Evolutionary conservation across 2,329 filamentous ascomycete species (phyloP).

Genomic region (Dryadomyces quercus-mongolicae): DNA sequence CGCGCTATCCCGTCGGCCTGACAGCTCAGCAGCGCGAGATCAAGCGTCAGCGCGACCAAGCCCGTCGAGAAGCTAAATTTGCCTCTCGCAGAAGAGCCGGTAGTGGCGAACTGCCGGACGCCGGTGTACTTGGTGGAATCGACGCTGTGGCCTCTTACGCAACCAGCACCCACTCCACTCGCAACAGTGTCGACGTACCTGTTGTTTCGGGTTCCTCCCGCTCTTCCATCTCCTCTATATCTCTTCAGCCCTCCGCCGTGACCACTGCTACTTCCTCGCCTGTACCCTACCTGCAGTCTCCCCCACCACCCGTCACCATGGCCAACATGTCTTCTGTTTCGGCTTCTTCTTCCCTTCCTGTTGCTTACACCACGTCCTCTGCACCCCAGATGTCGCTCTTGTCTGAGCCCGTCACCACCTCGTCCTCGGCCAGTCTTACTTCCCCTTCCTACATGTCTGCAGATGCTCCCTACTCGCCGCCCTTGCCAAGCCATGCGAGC

Average conservation of each 20-base stretch:
- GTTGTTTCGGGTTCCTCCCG: not conserved
- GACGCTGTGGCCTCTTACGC: not conserved
- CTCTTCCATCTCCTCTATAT: not conserved
- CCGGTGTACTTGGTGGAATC: not conserved
- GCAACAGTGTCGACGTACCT: not conserved
- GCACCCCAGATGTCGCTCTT: conserved; percentile 35
- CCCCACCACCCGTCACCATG: conserved; percentile 20
- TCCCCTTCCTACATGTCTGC: conserved; percentile 18
- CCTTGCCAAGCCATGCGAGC: conserved; percentile 16
- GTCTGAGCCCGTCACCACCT: conserved; percentile 24
- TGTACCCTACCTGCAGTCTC: conserved; percentile 5
- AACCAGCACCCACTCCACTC: not conserved
- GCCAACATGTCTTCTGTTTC: conserved; percentile 27
- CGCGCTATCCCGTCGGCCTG: conserved; percentile 29
- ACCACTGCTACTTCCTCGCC: conserved; percentile 3
- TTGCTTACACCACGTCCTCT: conserved; percentile 38
- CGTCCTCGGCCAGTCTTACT: conserved; percentile 29
- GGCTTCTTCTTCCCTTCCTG: conserved; percentile 24
- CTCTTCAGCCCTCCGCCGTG: not conserved
- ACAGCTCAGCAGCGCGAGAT: conserved; percentile 49
- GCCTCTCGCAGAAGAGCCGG: conserved; percentile 36
- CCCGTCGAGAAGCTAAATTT: conserved; percentile 45
- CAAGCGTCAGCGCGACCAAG: conserved; percentile 48
- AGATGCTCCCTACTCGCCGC: conserved; percentile 6
- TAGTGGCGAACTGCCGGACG: conserved; percentile 18